phyloP scores from a whole-genome alignment of 208 protist species.

The Trypanosoma rangeli region DNA sequence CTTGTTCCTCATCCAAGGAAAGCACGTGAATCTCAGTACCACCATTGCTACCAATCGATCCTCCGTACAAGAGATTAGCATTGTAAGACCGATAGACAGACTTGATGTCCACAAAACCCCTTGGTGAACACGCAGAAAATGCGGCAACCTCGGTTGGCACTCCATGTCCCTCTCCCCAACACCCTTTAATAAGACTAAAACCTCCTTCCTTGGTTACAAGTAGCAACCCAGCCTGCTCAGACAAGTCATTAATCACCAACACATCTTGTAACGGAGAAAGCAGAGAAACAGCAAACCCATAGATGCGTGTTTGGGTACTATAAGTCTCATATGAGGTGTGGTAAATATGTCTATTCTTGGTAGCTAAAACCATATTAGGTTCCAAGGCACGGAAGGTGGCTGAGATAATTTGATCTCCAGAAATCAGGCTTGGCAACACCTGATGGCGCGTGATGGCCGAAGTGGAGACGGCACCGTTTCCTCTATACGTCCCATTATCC shows the following conservation, averaged over 20 bases:
- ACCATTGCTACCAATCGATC: slow-evolving; percentile 64
- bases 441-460: slow-evolving; percentile 36
- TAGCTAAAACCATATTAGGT: slow-evolving; percentile 72
- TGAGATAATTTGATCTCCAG: slow-evolving; percentile 63
- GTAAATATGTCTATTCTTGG: slow-evolving; percentile 61
- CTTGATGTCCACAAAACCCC: slow-evolving; percentile 68
- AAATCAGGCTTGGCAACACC: slow-evolving; percentile 54
- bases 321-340: slow-evolving; percentile 83
- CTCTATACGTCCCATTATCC: background rate
- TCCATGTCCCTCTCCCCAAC: slow-evolving; percentile 45
- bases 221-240: slow-evolving; percentile 79
- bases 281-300: slow-evolving; percentile 64
- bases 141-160: slow-evolving; percentile 64
- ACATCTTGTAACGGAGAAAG: slow-evolving; percentile 66
- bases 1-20: slow-evolving; percentile 82
- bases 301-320: slow-evolving; percentile 50
- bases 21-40: slow-evolving; percentile 74
- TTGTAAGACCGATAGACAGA: slow-evolving; percentile 66
- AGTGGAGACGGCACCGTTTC: background rate
- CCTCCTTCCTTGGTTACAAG: slow-evolving; percentile 73
- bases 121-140: slow-evolving; percentile 74
- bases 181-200: slow-evolving; percentile 75
- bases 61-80: slow-evolving; percentile 82
- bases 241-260: slow-evolving; percentile 83
- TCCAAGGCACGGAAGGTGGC: slow-evolving; percentile 72